Percentiles rank a stretch among this genome's conserved stretches.
Conservation (phyloP, 495 filamentous ascomycete genomes). For the Aspergillus heteromorphus region DNA sequence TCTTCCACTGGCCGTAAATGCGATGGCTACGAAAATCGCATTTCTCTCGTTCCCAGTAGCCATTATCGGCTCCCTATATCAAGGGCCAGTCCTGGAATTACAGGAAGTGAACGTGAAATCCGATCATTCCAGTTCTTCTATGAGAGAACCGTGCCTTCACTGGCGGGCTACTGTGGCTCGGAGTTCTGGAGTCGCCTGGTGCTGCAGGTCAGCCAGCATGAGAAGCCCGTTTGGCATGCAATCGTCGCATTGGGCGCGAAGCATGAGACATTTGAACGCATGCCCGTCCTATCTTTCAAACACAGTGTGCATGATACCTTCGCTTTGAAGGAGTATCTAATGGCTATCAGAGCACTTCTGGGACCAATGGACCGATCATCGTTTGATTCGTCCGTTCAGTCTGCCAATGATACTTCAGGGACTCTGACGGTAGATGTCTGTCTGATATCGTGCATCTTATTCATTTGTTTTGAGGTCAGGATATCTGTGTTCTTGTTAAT, state of each 20-base stretch:
- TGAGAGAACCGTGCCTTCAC: constrained; percentile 50
- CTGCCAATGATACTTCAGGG: background rate
- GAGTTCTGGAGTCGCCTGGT: constrained; percentile 54
- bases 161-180: constrained; percentile 59
- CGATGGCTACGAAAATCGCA: constrained; percentile 28
- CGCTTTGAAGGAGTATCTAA: constrained; percentile 31
- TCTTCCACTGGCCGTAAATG: constrained; percentile 35
- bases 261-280: constrained; percentile 53
- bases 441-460: constrained; percentile 43
- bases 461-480: constrained; percentile 20
- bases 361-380: background rate
- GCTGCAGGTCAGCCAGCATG: constrained; percentile 53
- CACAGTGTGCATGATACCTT: constrained; percentile 18
- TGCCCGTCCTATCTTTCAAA: background rate
- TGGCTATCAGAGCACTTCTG: constrained; percentile 35
- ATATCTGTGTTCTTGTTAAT: background rate
- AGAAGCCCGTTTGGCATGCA: constrained; percentile 58
- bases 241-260: constrained; percentile 57
- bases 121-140: constrained; percentile 58
- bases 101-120: constrained; percentile 11
- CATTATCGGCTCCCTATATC: no score
- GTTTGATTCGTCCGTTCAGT: background rate
- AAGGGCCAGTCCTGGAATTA: no score
- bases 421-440: constrained; percentile 30
- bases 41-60: no score